Conservation (phyloP, 176 grass and related monocot genomes). For the Pharus latifolius region DNA sequence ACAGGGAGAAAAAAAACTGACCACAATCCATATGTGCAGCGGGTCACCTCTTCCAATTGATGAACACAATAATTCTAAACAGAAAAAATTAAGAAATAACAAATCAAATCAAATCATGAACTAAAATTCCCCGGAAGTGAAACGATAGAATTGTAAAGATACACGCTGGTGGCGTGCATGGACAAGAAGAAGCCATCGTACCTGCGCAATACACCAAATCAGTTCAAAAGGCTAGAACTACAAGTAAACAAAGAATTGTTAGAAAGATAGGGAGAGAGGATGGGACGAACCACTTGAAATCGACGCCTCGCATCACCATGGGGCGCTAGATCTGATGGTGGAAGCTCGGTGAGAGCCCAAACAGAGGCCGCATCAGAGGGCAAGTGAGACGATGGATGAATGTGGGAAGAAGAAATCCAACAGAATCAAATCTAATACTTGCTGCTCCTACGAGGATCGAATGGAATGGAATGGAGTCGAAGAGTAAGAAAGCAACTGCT, state of each 20-base stretch:
- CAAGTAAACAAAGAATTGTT: too few species aligned
- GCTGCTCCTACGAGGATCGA: too few species aligned
- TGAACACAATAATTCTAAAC: constrained; percentile 77
- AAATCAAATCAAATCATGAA: neutral
- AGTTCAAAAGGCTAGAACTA: neutral
- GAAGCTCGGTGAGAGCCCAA: too few species aligned
- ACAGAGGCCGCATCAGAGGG: too few species aligned
- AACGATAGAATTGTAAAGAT: constrained; percentile 14
- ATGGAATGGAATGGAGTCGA: too few species aligned
- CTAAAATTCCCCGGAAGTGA: neutral
- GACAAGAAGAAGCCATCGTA: constrained; percentile 98
- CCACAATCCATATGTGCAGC: constrained; percentile 98
- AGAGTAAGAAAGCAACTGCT: too few species aligned
- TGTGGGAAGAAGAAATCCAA: too few species aligned
- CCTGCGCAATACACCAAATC: constrained; percentile 27
- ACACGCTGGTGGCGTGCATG: constrained; percentile 97
- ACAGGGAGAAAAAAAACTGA: constrained; percentile 25
- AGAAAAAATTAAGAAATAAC: neutral
- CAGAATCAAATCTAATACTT: too few species aligned
- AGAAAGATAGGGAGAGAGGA: neutral
- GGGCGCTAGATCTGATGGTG: too few species aligned
- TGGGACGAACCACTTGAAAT: constrained; percentile 45
- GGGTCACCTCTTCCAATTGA: constrained; percentile 98
- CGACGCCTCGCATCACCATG: constrained; percentile 45
- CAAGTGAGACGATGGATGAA: too few species aligned